phyloP scores from a whole-genome alignment of 1,139 yeast species.

The Pichia sp. region DNA sequence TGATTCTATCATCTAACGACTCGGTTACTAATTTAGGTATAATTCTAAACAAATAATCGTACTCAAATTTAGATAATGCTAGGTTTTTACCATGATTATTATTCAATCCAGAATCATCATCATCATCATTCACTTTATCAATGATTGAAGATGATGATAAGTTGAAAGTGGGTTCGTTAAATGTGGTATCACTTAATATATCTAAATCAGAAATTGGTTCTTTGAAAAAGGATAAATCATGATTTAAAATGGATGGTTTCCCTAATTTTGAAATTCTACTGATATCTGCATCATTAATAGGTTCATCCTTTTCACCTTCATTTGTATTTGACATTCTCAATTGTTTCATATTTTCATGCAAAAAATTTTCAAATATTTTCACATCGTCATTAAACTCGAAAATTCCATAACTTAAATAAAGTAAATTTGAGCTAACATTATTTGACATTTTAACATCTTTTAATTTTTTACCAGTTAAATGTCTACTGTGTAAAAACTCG shows the following conservation, averaged over 20 bases:
- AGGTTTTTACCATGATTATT: background rate
- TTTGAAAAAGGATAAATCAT: background rate
- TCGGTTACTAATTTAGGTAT: conserved; percentile 15
- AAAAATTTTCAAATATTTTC: conserved; percentile 31
- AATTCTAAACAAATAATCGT: conserved; percentile 2
- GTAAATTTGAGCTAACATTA: background rate
- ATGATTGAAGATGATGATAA: background rate
- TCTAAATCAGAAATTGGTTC: background rate
- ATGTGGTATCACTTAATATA: background rate
- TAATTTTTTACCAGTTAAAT: background rate
- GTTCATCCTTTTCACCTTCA: background rate
- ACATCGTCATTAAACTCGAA: conserved; percentile 20
- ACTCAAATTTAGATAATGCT: conserved; percentile 2
- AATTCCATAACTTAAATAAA: conserved; percentile 17
- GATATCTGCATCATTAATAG: too few species aligned
- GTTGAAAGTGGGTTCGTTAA: background rate
- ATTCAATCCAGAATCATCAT: too few species aligned
- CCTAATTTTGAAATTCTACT: too few species aligned
- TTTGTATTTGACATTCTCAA: background rate
- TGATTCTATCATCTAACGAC: conserved; percentile 8
- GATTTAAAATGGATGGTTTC: background rate
- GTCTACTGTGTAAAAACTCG: background rate
- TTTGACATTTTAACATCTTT: background rate
- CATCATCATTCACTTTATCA: background rate
- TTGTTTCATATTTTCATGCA: conserved; percentile 12